Base-by-base conservation (phyloP, 176 grass and related monocot genomes). In the Calamus simplicifolius region DNA sequence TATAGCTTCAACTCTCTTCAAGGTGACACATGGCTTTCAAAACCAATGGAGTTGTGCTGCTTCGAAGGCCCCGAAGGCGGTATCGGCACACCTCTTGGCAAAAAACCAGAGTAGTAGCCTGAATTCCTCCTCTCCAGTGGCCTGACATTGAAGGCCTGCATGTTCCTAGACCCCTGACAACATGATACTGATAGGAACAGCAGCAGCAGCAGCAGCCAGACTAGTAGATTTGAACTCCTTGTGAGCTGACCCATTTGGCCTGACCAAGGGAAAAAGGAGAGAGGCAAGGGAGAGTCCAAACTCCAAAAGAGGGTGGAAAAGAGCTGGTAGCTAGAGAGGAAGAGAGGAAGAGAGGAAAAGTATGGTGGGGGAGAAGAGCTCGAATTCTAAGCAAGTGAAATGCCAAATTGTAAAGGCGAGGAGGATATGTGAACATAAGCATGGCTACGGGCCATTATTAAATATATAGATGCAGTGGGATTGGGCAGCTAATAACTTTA, bases 31-130 rank as follows among this genome's bases (percentile, higher is more conserved):
- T 80, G 77, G 60, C 67, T 78, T 57, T 82, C 73, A 26, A 85
- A 60, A 69, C 80, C 86, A 60, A 96, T 72, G 72, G 91, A 81
- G 69, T 96, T 87, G 81, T 96, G 91, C 73, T 77, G 71, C 83
- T 75, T 68, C 6, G 91, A 96, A 16, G 91, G 80, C 0, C 80
- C 83, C 0, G 91, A 90, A 14, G 83, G 86, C 53, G 83, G 86
- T 50, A 82, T 6, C 1, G 80, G 43, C 35, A 52, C 51, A 26
- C 27, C 43, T 51, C 80, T 81, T 21, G 91, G 91, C 81, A 96
- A 18, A 71, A 82, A 90, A 23, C 77, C 86, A 1, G 82, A 16
- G 76, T 90, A 82, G 43, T 74, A 74, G 69, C 68, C 81, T 35
- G 71, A 56, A 2, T 43, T 76, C 4, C 67, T 80, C 4, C 69